Evolutionary conservation across 2,329 filamentous ascomycete species (phyloP), one percentile per base, ranked within the genome.

Genomic region (Cercospora janseana): DNA sequence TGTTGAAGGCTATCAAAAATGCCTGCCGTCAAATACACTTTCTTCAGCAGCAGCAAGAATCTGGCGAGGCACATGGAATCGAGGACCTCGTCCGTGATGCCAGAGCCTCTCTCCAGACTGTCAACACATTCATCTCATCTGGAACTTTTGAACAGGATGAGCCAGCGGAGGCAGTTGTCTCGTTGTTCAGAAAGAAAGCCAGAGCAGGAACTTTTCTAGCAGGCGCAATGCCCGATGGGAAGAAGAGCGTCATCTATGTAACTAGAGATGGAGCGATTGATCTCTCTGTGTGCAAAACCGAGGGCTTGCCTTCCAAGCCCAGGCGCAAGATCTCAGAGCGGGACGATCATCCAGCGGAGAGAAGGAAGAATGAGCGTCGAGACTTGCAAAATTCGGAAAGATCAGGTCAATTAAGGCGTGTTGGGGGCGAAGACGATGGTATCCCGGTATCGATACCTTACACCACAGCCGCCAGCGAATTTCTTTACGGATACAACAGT

Each of bases 401-500:
- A 35, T 24, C 34, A 38, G 9, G 12, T 16, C 21, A 12, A 38
- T 6, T 15, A 4, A 29, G 16, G 23, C 20, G 43, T 12, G 12
- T 12, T 9, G 24, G n/a, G 23, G 51, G 54, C 10, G 49, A 54
- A 16, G 58, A 61, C 12, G 35, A 67, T 58, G 51, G 64, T 7
- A 51, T 70, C 1, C 74, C 74, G 0, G 51, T 70, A 3, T 66
- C 72, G 5, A 76, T 87, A 13, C 81, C 82, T 1, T 85, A 92
- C 65, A 89, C 88, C 0, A 94, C 89, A 0, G 86, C 92, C 0
- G 88, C 88, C 4, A 95, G 91, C 0, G 86, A 95, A 55, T 97
- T 96, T 61, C 75, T 98, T 2, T 97, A 95, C 65, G 93, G 93
- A 4, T 81, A 80, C 35, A 87, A 86, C 2, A 83, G 88, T 1